Evolutionary conservation across 192 early-diverging fungal species (phyloP).

Genomic region (Podila verticillata): DNA sequence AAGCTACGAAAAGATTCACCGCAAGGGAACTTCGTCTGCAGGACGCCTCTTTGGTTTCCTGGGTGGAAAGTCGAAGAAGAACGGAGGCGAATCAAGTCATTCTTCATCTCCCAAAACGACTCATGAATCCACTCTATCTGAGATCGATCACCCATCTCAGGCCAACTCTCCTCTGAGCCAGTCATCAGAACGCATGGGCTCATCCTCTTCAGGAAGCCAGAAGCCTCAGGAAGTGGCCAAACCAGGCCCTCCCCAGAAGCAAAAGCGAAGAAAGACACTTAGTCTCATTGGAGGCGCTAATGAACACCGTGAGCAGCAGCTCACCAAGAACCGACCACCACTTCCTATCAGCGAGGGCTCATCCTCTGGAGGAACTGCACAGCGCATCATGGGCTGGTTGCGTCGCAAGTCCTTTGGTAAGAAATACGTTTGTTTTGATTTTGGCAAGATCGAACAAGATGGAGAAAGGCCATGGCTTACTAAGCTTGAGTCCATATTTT

Average conservation of each 20-base stretch:
- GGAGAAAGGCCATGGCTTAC: not conserved
- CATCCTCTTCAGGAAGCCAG: conserved; percentile 15
- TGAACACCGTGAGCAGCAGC: conserved; percentile 41
- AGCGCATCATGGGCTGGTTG: conserved; percentile 82
- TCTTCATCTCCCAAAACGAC: conserved; percentile 31
- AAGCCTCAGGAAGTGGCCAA: conserved; percentile 5
- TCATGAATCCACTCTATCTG: conserved; percentile 11
- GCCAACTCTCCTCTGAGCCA: conserved; percentile 1
- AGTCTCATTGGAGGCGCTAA: conserved; percentile 39
- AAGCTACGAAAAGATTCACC: conserved; percentile 17
- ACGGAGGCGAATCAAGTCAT: conserved; percentile 15
- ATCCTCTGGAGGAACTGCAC: conserved; percentile 55
- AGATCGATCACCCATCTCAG: conserved; percentile 5
- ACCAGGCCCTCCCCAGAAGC: conserved; percentile 12
- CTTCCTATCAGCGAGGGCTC: conserved; percentile 20
- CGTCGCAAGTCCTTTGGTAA: conserved; percentile 70
- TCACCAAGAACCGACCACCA: conserved; percentile 35
- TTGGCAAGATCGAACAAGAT: not conserved
- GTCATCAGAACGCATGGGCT: not conserved
- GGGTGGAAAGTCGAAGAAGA: conserved; percentile 45
- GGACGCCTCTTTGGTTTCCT: conserved; percentile 46
- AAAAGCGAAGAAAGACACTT: conserved; percentile 47
- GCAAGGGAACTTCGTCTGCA: conserved; percentile 38
- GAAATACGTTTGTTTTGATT: conserved; percentile 7
- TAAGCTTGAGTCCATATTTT: not conserved